These are phyloP conservation scores for Kalaharituber pfeilii DNA, from an alignment of 2,329 filamentous ascomycete genomes.

Conservation along the genomic window DNA sequence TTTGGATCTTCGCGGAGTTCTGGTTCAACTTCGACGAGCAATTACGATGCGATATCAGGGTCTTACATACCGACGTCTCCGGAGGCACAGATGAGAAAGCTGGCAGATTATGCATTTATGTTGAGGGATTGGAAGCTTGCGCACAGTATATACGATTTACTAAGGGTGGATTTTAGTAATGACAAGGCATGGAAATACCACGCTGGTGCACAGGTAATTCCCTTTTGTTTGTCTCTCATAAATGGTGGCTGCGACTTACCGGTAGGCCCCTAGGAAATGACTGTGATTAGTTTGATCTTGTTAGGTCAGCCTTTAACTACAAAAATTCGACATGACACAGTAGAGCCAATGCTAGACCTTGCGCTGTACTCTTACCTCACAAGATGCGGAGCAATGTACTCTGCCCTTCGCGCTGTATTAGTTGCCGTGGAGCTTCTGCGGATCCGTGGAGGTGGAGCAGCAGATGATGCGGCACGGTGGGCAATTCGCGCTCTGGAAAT, in stretches of 20 bases:
- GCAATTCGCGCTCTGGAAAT: conserved; percentile 63
- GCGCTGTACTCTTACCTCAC: conserved; percentile 86
- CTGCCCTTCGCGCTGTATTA: conserved; percentile 59
- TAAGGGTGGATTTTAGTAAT: conserved; percentile 75
- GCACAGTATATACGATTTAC: conserved; percentile 75
- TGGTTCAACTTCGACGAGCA: conserved; percentile 42
- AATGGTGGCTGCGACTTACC: no score
- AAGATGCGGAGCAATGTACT: conserved; percentile 61
- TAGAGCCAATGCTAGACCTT: conserved; percentile 76
- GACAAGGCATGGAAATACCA: conserved; percentile 96
- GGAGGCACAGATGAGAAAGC: conserved; percentile 75
- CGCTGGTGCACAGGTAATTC: conserved; percentile 44
- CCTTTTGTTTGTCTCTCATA: background rate
- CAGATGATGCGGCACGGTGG: conserved; percentile 80
- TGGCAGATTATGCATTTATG: conserved; percentile 95
- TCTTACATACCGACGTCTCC: conserved; percentile 71
- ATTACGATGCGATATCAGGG: conserved; percentile 60
- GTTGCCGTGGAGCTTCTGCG: conserved; percentile 68
- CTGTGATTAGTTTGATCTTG: conserved; percentile 65
- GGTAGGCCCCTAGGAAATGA: conserved; percentile 93
- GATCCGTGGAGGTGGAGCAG: conserved; percentile 57
- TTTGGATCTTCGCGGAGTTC: conserved; percentile 53
- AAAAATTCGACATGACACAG: conserved; percentile 60
- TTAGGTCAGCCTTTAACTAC: conserved; percentile 53
- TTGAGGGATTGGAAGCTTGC: conserved; percentile 88